Evolutionary conservation across 352 stramenopile genomes (phyloP), one percentile per base, ranked within the genome.

Genomic region (Elongisporangium prolatum): DNA sequence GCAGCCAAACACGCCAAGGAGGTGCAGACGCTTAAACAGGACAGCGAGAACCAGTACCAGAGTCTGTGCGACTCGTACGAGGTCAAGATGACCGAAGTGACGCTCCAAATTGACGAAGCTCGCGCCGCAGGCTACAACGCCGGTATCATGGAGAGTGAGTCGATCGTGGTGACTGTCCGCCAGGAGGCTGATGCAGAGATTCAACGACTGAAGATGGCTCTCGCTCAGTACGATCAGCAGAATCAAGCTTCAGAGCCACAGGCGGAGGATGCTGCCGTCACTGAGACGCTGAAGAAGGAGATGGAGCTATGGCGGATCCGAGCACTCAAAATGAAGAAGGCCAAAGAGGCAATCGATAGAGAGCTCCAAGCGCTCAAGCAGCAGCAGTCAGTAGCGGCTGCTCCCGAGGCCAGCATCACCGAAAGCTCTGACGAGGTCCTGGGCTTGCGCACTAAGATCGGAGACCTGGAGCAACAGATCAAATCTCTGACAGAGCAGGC

Each of bases 291-390:
- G 25, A 64, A 57, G 16, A 88, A 70, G 72, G 77, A 91, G 53
- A 80, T 89, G 59, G 80, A 95, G 50, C 34, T 95, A 21, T 92
- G 83, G 84, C 84, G 83, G 22, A 72, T 80, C 56, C 81, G 84
- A 25, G 83, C 86, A 25, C 67, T 95, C 37, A 89, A 89, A 54
- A 93, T 93, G 83, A 93, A 93, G 52, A 93, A 93, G 56, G 50
- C 87, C 0, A 93, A 93, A 48, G 83, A 93, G 24, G 59, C 87
- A 18, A 66, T 79, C 14, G 80, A 93, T 52, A 54, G 64, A 0
- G 83, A 91, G 24, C 67, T 88, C 4, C 78, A 73, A 20, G 60
- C 67, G 13, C 58, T 84, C 10, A 74, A 76, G 40, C 63, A 74
- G 21, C 61, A 71, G 25, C 56, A 60, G 50, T 66, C 69, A n/a